Conservation (phyloP, 1,284 basidiomycete genomes). For the Malassezia brasiliensis region DNA sequence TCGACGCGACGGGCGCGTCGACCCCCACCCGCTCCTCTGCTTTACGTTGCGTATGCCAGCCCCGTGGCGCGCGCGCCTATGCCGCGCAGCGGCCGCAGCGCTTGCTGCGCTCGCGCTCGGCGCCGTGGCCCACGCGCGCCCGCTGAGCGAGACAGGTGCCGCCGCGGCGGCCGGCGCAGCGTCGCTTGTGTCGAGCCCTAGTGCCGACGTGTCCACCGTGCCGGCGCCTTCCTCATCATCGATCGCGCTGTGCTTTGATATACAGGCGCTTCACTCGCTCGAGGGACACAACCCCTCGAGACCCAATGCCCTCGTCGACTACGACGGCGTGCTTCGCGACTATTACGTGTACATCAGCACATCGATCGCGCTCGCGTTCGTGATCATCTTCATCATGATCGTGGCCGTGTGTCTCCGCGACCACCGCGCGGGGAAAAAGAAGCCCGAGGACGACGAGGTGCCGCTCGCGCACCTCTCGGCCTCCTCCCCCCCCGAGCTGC, state of each 20-base stretch:
- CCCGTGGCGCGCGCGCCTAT: too few species aligned
- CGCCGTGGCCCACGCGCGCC: too few species aligned
- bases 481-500: slow-evolving; percentile 14
- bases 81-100: too few species aligned
- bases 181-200: too few species aligned
- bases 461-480: slow-evolving; percentile 8
- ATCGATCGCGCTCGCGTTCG: slow-evolving; percentile 38
- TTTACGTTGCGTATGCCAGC: too few species aligned
- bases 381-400: slow-evolving; percentile 45
- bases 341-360: not conserved
- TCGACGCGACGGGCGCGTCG: too few species aligned
- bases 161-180: too few species aligned
- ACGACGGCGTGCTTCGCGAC: not conserved
- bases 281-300: not conserved
- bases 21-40: too few species aligned
- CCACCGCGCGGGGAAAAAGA: slow-evolving; percentile 21
- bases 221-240: not conserved
- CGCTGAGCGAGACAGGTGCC: too few species aligned
- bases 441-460: slow-evolving; percentile 21
- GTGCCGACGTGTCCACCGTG: too few species aligned
- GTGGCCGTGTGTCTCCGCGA: slow-evolving; percentile 42
- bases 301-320: not conserved
- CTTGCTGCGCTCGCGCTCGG: too few species aligned
- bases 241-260: not conserved
- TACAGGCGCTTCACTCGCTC: not conserved